Base-by-base conservation (phyloP, 1,139 yeast genomes). In the Kurtzmaniella quercitrusa region DNA sequence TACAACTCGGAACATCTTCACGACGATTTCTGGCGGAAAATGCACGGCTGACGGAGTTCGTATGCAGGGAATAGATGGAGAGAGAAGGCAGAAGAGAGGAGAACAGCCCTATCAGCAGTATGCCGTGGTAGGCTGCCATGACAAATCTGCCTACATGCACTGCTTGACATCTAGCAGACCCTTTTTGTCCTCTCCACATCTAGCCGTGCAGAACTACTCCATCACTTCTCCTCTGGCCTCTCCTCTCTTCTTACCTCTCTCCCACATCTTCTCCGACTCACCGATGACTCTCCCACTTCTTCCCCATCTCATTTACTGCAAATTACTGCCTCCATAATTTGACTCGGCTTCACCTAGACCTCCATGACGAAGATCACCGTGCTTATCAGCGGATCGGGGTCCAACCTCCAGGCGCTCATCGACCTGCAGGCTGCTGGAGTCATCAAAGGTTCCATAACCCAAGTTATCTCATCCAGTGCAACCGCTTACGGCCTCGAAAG, bases 361-460 rank as follows among this genome's bases (percentile, higher is more conserved):
- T 10, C 31, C 31, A 31, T 27, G 8, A 31, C 34, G 37, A 65
- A 61, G 51, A 79, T 87, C 50, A 73, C 86, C 10, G 97, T 93
- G 1, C 77, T 93, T 42, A 93, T 93, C 41, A 91, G 98, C 1
- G 98, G 98, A 1, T 85, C 87, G 21, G 98, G 98, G 1, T 82
- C 97, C 17, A 93, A 93, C 58, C 70, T 93, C 39, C 98, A 93
- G 62, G 98, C 98, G 0, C 70, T 93, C 37, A 88, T 93, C 40
- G 96, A 93, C 60, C 88, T 95, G 1, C 67, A 76, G 43, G 59
- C 59, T 5, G 53, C 58, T 2, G 73, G 75, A 1, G 62, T 67
- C 15, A 66, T 65, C 11, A 61, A 70, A 23, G 94, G 87, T 0
- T 64, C 68, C 39, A 81, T 90, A 45, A 71, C 78, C 16, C 79